Evolutionary conservation across 2,329 filamentous ascomycete species (phyloP).

Genomic region (Fusarium denticulatum): DNA sequence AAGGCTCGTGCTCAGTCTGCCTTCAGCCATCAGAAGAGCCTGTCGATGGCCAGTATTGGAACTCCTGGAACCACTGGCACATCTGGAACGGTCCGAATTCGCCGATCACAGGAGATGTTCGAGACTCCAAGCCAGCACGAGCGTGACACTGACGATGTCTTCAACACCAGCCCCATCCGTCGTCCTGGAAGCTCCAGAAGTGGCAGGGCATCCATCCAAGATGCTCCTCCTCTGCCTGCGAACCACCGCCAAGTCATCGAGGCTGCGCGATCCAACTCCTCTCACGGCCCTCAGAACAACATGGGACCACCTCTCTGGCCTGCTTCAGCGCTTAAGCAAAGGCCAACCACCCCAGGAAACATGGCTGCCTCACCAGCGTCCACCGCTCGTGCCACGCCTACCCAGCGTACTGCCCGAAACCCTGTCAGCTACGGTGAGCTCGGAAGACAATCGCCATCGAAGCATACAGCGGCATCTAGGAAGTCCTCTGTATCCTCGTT

Average conservation of each 20-base stretch:
- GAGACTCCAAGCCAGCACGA: conserved; percentile 55
- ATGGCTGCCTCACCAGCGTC: conserved; percentile 57
- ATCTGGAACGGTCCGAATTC: conserved; percentile 55
- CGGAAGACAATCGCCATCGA: conserved; percentile 61
- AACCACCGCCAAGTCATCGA: conserved; percentile 89
- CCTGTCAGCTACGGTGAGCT: conserved; percentile 58
- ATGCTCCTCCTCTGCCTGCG: conserved; percentile 76
- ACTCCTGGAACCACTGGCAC: conserved; percentile 51
- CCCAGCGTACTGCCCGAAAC: conserved; percentile 62
- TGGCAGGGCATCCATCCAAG: conserved; percentile 56
- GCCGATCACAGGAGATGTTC: conserved; percentile 61
- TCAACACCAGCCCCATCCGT: conserved; percentile 51
- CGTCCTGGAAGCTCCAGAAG: conserved; percentile 81
- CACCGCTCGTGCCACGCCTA: conserved; percentile 63
- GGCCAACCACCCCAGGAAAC: conserved; percentile 71
- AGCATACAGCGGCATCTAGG: conserved; percentile 46
- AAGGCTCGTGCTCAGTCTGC: conserved; percentile 51
- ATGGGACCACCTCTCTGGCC: conserved; percentile 91
- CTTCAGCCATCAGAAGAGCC: conserved; percentile 49
- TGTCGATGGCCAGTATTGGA: conserved; percentile 49
- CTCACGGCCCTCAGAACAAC: conserved; percentile 55
- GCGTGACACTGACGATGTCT: conserved; percentile 52
- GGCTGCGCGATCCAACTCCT: conserved; percentile 72
- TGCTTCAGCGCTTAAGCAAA: conserved; percentile 72
- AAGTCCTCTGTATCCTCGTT: conserved; percentile 95